Conservation (phyloP, 2,329 filamentous ascomycete genomes). For the Cladorrhinum sp. region DNA sequence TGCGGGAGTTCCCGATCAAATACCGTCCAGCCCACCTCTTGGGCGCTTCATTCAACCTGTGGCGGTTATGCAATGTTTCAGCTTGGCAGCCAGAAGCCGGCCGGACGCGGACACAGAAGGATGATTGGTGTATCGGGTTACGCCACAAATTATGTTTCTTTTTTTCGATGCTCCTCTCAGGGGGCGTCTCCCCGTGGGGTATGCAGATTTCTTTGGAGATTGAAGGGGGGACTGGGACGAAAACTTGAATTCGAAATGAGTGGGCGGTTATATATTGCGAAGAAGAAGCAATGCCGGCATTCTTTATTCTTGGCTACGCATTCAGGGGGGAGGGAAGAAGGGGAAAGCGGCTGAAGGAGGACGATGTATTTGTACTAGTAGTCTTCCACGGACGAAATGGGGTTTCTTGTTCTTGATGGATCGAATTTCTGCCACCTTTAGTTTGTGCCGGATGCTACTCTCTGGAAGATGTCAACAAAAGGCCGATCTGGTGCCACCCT, state of each 20-base stretch:
- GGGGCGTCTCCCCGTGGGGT: not conserved
- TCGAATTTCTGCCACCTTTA: no score
- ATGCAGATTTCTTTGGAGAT: not conserved
- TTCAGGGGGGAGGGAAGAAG: no score
- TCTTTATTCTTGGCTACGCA: not conserved
- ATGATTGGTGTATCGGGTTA: not conserved
- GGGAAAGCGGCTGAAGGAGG: no score
- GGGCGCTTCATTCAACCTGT: not conserved
- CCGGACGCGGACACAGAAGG: not conserved
- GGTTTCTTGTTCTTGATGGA: no score
- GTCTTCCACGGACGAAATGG: no score
- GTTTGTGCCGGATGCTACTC: no score
- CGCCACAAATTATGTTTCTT: not conserved
- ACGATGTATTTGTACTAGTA: no score
- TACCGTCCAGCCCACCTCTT: not conserved
- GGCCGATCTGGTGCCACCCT: no score
- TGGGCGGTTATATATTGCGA: not conserved
- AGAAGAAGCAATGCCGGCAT: constrained; percentile 12
- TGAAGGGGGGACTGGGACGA: no score
- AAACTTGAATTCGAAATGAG: not conserved
- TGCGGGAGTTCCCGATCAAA: not conserved
- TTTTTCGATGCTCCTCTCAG: not conserved
- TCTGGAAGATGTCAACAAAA: not conserved
- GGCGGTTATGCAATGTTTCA: not conserved
- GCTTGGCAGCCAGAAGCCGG: not conserved